A percentile compares a stretch with the other conserved stretches of the same genome.
Conservation (phyloP, 768 basidiomycete species). For the Filobasidium floriforme region DNA sequence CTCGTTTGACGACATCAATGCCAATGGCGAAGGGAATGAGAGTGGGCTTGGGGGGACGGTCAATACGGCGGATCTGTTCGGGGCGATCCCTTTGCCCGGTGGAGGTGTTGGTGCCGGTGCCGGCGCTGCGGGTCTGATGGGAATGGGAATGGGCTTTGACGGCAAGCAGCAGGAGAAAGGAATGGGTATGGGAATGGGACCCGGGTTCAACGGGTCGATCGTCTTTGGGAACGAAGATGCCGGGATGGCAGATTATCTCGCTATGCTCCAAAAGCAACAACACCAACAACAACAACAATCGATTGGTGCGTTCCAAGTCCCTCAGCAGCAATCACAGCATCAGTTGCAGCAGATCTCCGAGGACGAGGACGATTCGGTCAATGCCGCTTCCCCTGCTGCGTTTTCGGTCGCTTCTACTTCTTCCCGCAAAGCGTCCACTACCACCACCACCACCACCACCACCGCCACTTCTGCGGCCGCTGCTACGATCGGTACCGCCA, state of each 20-base stretch:
- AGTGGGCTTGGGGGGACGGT: neutral
- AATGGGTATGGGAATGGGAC: neutral
- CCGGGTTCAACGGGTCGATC: neutral
- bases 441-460: neutral
- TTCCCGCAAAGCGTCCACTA: neutral
- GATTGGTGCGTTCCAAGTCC: neutral
- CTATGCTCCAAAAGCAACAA: neutral
- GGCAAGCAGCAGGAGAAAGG: neutral
- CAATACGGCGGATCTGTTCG: conserved; percentile 4
- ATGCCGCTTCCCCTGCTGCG: neutral
- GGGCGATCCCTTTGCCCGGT: neutral
- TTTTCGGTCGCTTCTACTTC: neutral
- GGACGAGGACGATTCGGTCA: conserved; percentile 4
- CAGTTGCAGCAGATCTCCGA: neutral
- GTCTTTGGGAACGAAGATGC: neutral
- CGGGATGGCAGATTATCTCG: neutral
- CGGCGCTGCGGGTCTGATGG: neutral
- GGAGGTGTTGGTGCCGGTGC: neutral
- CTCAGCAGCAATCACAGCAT: neutral
- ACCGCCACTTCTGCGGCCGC: too few relatives aligned
- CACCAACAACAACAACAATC: neutral
- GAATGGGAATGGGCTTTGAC: neutral
- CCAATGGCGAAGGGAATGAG: neutral
- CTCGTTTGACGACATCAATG: neutral
- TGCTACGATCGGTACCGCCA: too few relatives aligned